Evolutionary conservation across 2,329 filamentous ascomycete genomes (phyloP).

Genomic region (Aspergillus novoparasiticus): DNA sequence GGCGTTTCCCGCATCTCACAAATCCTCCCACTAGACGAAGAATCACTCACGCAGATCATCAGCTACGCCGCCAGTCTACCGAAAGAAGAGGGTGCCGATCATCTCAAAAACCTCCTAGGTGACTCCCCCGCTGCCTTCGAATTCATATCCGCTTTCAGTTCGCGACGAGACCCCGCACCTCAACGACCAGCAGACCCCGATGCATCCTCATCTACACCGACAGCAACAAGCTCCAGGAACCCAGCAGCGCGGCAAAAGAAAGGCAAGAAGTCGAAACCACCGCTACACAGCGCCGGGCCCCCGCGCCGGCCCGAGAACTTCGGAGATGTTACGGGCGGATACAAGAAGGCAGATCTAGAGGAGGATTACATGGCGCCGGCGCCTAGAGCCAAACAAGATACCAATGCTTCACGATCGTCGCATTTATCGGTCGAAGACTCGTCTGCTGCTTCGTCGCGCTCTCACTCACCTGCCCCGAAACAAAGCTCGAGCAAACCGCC

Average conservation of each 20-base stretch:
- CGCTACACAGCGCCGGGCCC: slow-evolving; percentile 63
- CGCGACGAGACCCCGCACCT: slow-evolving; percentile 50
- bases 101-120: slow-evolving; percentile 85
- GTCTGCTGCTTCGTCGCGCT: slow-evolving; percentile 50
- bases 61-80: slow-evolving; percentile 78
- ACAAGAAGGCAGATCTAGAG: slow-evolving; percentile 71
- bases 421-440: slow-evolving; percentile 27
- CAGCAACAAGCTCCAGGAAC: background rate
- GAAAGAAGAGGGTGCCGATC: slow-evolving; percentile 75
- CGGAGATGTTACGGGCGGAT: slow-evolving; percentile 68
- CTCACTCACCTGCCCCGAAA: slow-evolving; percentile 40
- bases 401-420: background rate
- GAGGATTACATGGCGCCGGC: slow-evolving; percentile 70
- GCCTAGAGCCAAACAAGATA: slow-evolving; percentile 42
- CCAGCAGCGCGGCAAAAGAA: slow-evolving; percentile 28
- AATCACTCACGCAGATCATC: slow-evolving; percentile 80
- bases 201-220: background rate
- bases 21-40: slow-evolving; percentile 81
- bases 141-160: slow-evolving; percentile 76
- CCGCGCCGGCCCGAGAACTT: slow-evolving; percentile 66
- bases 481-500: slow-evolving; percentile 48
- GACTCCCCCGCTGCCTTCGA: slow-evolving; percentile 76
- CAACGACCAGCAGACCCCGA: background rate
- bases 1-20: slow-evolving; percentile 72
- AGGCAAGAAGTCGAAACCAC: slow-evolving; percentile 60